These are phyloP conservation scores for Primulina huaijiensis DNA, from an alignment of 257 asterid species.

Conservation along the genomic window DNA sequence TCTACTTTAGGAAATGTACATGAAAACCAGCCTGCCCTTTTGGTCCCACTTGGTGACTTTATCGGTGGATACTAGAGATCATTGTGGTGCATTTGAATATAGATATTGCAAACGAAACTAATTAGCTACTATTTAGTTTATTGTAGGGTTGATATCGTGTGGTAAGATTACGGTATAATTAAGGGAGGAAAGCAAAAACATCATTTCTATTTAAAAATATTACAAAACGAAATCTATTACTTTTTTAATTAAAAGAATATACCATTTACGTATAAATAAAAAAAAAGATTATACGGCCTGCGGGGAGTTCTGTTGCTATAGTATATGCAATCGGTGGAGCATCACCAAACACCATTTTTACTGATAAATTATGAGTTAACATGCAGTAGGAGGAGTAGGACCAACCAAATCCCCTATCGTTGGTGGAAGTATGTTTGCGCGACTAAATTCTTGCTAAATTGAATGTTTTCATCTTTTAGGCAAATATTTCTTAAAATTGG, in stretches of 20 bases:
- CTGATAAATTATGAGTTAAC: slow-evolving; percentile 15
- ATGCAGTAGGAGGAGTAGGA: slow-evolving; percentile 14
- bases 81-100: slow-evolving; percentile 11
- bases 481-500: slow-evolving; percentile 3
- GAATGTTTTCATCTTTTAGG: not conserved
- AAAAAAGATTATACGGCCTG: not conserved
- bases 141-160: not conserved
- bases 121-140: not conserved
- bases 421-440: slow-evolving; percentile 32
- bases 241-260: too few relatives aligned
- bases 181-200: too few relatives aligned
- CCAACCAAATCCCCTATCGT: slow-evolving; percentile 25
- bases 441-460: slow-evolving; percentile 11
- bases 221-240: too few relatives aligned
- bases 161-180: not conserved
- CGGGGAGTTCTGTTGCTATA: slow-evolving; percentile 14
- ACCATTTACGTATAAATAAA: too few relatives aligned
- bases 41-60: slow-evolving; percentile 37
- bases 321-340: slow-evolving; percentile 32
- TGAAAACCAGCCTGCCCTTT: slow-evolving; percentile 32
- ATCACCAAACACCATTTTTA: slow-evolving; percentile 31
- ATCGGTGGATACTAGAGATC: slow-evolving; percentile 13
- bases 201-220: too few relatives aligned
- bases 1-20: slow-evolving; percentile 32
- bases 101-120: slow-evolving; percentile 10